Evolutionary conservation across 2,329 filamentous ascomycete genomes (phyloP).

Genomic region (Aspergillus unguis): DNA sequence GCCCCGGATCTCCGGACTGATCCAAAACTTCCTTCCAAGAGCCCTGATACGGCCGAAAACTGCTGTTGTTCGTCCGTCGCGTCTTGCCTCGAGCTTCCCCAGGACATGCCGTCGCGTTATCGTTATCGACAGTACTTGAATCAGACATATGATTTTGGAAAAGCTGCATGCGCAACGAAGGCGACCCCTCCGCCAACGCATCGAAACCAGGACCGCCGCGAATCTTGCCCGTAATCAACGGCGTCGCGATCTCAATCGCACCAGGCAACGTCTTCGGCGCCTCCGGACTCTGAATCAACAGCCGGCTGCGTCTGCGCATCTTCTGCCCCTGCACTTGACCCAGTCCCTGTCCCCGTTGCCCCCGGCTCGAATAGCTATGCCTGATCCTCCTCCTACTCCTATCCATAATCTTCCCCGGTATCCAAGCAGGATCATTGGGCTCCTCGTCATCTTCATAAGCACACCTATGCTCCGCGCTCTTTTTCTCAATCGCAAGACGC

Average conservation of each 20-base stretch:
- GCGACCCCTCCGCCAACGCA: slow-evolving; percentile 3
- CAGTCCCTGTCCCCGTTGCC: slow-evolving; percentile 18
- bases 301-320: slow-evolving; percentile 23
- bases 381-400: slow-evolving; percentile 35
- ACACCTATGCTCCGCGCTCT: slow-evolving; percentile 8
- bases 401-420: slow-evolving; percentile 31
- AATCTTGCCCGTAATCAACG: slow-evolving; percentile 38
- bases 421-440: slow-evolving; percentile 39
- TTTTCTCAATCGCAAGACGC: slow-evolving; percentile 3
- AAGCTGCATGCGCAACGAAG: slow-evolving; percentile 22
- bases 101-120: no score
- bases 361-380: slow-evolving; percentile 38
- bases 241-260: slow-evolving; percentile 42
- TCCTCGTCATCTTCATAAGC: slow-evolving; percentile 36
- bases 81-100: slow-evolving; percentile 12
- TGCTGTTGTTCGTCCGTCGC: slow-evolving; percentile 25
- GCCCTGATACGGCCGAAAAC: slow-evolving; percentile 28
- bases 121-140: no score
- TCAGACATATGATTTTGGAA: slow-evolving; percentile 15
- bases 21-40: slow-evolving; percentile 36
- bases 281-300: slow-evolving; percentile 38
- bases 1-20: slow-evolving; percentile 30
- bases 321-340: no score
- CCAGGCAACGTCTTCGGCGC: slow-evolving; percentile 35
- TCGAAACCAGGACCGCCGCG: slow-evolving; percentile 16